Evolutionary conservation across 2,329 filamentous ascomycete species (phyloP).

Genomic region (Trichoderma oligosporum): DNA sequence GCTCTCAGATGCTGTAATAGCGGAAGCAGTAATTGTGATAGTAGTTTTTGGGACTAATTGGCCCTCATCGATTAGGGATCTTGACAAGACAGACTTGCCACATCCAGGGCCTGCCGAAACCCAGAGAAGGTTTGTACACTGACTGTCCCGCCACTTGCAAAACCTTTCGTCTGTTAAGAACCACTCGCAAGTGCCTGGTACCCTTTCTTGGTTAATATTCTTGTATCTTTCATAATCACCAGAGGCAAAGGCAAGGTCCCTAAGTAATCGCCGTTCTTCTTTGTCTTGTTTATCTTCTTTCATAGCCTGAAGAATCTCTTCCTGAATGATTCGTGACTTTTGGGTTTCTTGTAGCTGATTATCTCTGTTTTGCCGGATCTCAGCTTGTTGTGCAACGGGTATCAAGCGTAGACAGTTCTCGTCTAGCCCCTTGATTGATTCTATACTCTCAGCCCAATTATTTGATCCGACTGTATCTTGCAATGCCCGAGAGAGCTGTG

Average conservation of each 20-base stretch:
- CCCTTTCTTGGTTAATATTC: constrained; percentile 28
- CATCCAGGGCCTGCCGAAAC: constrained; percentile 34
- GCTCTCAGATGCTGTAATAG: not conserved
- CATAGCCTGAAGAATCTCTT: not conserved
- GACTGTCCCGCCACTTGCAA: constrained; percentile 27
- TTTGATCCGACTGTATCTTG: constrained; percentile 17
- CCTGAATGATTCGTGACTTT: not conserved
- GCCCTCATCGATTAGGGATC: constrained; percentile 30
- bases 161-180: constrained; percentile 30
- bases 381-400: not conserved
- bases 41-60: not conserved
- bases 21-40: not conserved
- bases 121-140: constrained; percentile 29
- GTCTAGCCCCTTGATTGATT: not conserved
- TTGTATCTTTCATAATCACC: constrained; percentile 30
- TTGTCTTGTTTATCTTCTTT: not conserved
- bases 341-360: constrained; percentile 5
- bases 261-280: constrained; percentile 12
- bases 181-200: constrained; percentile 34
- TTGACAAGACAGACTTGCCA: constrained; percentile 31
- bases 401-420: not conserved
- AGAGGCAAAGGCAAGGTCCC: constrained; percentile 19
- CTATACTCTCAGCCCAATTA: constrained; percentile 14
- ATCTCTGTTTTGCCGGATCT: not conserved
- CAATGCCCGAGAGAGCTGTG: constrained; percentile 23